phyloP scores from a whole-genome alignment of 306 rosid genomes.

The Prunus campanulata region DNA sequence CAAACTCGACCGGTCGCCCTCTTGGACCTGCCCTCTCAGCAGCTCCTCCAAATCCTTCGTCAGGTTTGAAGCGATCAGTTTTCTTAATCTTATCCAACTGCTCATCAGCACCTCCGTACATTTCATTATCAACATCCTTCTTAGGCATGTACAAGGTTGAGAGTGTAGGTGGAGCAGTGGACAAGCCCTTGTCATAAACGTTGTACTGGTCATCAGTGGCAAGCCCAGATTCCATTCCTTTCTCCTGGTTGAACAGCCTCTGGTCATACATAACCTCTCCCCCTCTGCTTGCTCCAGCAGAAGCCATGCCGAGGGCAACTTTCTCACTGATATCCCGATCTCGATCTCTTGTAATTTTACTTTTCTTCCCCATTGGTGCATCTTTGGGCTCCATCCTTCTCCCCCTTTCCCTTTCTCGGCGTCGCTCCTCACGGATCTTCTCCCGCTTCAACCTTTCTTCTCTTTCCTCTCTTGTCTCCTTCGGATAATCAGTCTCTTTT shows the following conservation, averaged over 20 bases:
- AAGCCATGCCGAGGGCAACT: constrained; percentile 94
- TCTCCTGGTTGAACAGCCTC: constrained; percentile 90
- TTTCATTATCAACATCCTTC: constrained; percentile 69
- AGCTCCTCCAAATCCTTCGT: constrained; percentile 66
- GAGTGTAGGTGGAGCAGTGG: constrained; percentile 77
- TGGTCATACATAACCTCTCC: constrained; percentile 91
- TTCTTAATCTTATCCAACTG: constrained; percentile 89
- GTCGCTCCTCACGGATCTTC: constrained; percentile 84
- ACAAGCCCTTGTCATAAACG: constrained; percentile 81
- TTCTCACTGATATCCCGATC: constrained; percentile 94
- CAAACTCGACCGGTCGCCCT: constrained; percentile 85
- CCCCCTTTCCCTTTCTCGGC: constrained; percentile 89
- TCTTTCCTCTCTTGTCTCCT: constrained; percentile 69
- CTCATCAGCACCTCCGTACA: constrained; percentile 86
- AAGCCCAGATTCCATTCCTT: constrained; percentile 91
- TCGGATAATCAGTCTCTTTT: constrained; percentile 50
- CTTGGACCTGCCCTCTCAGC: constrained; percentile 71
- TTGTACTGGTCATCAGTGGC: constrained; percentile 88
- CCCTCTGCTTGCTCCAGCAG: constrained; percentile 58
- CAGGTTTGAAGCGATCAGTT: constrained; percentile 88
- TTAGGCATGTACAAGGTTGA: constrained; percentile 87
- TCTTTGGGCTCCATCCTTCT: constrained; percentile 91
- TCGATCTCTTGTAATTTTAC: constrained; percentile 89
- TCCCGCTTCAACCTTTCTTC: constrained; percentile 67
- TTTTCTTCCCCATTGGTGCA: constrained; percentile 88